These are phyloP conservation scores for Penicillium lividum DNA, from an alignment of 495 filamentous ascomycete species.

Conservation along the genomic window DNA sequence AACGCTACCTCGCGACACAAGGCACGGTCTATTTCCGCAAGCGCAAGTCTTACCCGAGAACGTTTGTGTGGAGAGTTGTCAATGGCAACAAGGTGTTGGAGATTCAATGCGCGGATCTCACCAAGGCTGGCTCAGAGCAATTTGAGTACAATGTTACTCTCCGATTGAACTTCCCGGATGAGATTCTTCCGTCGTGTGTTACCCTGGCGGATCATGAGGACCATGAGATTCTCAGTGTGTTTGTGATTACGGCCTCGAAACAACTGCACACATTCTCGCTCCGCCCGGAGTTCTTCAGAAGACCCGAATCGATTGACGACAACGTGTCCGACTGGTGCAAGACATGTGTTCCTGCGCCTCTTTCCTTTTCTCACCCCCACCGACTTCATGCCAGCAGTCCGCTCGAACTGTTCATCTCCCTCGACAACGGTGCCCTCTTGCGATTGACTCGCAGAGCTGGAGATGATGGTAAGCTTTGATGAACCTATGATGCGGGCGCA, in stretches of 20 bases:
- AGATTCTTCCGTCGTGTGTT: conserved; percentile 72
- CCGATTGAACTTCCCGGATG: conserved; percentile 70
- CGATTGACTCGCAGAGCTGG: conserved; percentile 65
- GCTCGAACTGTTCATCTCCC: conserved; percentile 72
- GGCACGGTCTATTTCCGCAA: conserved; percentile 84
- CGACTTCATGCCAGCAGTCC: conserved; percentile 71
- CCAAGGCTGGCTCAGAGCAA: conserved; percentile 61
- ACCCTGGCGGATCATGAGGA: conserved; percentile 78
- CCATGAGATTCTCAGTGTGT: conserved; percentile 75
- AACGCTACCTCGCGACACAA: conserved; percentile 70
- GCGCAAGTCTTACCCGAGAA: conserved; percentile 70
- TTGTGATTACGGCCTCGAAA: conserved; percentile 74
- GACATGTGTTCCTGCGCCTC: conserved; percentile 64
- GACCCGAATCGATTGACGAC: conserved; percentile 63
- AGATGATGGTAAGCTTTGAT: conserved; percentile 59
- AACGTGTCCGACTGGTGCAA: conserved; percentile 77
- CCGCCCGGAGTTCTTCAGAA: conserved; percentile 77
- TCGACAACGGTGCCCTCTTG: conserved; percentile 80
- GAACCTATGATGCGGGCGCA: neutral
- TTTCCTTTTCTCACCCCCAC: conserved; percentile 79
- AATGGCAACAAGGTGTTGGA: conserved; percentile 79
- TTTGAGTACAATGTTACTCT: conserved; percentile 71
- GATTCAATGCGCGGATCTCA: conserved; percentile 79
- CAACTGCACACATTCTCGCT: conserved; percentile 79
- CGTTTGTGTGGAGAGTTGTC: conserved; percentile 87